Evolutionary conservation across 768 basidiomycete species (phyloP).

Genomic region (Tremella yokohamensis): DNA sequence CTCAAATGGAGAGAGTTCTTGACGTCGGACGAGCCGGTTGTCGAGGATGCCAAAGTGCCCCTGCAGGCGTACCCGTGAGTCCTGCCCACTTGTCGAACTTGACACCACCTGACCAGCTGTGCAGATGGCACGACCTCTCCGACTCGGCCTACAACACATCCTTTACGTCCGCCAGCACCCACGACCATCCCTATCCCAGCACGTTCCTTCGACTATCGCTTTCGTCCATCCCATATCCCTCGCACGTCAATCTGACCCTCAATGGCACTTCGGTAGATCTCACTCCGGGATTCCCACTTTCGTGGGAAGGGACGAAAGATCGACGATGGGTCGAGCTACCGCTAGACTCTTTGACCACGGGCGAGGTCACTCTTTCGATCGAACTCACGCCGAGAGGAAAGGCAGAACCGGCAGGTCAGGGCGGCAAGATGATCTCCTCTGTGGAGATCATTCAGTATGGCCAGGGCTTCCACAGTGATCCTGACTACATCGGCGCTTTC

Average conservation of each 20-base stretch:
- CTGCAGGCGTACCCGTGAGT: conserved; percentile 47
- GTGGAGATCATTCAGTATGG: conserved; percentile 48
- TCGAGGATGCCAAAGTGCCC: conserved; percentile 44
- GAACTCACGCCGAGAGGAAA: conserved; percentile 27
- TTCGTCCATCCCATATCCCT: conserved; percentile 42
- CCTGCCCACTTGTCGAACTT: background rate
- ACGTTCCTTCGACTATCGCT: conserved; percentile 41
- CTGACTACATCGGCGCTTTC: conserved; percentile 42
- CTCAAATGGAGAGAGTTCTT: conserved; percentile 41
- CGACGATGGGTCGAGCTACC: conserved; percentile 42
- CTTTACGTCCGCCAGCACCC: conserved; percentile 29
- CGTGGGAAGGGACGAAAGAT: conserved; percentile 37
- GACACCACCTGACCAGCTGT: background rate
- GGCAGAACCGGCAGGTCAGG: conserved; percentile 29
- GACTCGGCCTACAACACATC: conserved; percentile 16
- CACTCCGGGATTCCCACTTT: conserved; percentile 15
- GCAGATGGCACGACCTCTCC: conserved; percentile 42
- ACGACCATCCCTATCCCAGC: conserved; percentile 27
- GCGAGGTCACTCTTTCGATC: conserved; percentile 18
- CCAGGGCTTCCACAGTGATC: conserved; percentile 33
- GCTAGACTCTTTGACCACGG: conserved; percentile 4
- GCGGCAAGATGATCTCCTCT: conserved; percentile 47
- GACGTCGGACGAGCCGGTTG: conserved; percentile 18
- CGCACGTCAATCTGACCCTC: conserved; percentile 30
- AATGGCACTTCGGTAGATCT: conserved; percentile 23